Evolutionary conservation across 768 basidiomycete genomes (phyloP), one percentile per base, ranked within the genome.

Genomic region (Tricholoma bakamatsutake): DNA sequence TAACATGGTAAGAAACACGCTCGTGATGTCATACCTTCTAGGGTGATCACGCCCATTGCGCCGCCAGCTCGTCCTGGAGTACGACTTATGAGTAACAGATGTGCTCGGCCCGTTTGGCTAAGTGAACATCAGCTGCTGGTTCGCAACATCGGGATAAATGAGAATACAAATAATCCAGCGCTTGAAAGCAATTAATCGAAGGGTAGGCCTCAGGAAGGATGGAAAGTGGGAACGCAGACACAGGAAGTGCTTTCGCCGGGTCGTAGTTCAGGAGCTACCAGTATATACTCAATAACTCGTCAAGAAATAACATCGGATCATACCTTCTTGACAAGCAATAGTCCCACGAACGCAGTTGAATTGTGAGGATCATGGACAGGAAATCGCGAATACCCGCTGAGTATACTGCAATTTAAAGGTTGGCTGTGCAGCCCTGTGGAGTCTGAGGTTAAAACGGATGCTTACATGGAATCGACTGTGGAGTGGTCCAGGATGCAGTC

Each of bases 21-120:
- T 11, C 5, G 35, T 24, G 1, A 11, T 54, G 33, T 48, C 54
- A 28, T 55, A 84, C 87, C 88, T 80, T 92, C 90, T 11, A 95
- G 80, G 2, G 91, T 95, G 59, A 98, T 84, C 5, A 98, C 90
- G 2, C 96, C 96, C 27, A 97, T 80, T 1, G 85, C 94, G 35
- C 95, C 95, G 21, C 90, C 90, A 5, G 83, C 76, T 17, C 76
- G 69, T 0, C 96, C 96, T 2, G 96, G 96, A 0, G 90, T 90
- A 15, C 76, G 78, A 62, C 88, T 91, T 37, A 99, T 82, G 30
- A 99, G 71, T 11, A 98, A 74, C 50, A 99, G 76, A 73, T 99
- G 96, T 0, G 94, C 92, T 42, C 95, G 84, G 2, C 96, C 96
- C 0, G 94, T 95, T 78, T 97, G 96, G 72, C 88, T 90, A 50